A percentile compares a stretch with the other conserved stretches of the same genome.
phyloP scores from a whole-genome alignment of 2,329 filamentous ascomycete species.

The Colletotrichum filicis region DNA sequence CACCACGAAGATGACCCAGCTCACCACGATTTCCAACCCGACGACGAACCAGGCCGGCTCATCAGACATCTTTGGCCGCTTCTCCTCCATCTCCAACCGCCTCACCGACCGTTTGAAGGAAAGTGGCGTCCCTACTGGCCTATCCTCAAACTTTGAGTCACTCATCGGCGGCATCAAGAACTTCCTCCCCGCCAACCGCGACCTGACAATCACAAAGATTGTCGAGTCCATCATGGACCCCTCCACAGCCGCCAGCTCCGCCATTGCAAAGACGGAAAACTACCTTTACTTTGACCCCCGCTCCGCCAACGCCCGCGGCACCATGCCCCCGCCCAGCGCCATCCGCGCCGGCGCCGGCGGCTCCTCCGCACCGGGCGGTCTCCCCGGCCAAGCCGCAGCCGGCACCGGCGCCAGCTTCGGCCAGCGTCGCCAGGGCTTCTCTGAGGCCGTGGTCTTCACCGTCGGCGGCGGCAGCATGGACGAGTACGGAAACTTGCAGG shows the following conservation, averaged over 20 bases:
- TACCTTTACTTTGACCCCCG: slow-evolving; percentile 98
- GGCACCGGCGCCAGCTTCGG: slow-evolving; percentile 89
- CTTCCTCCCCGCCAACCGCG: slow-evolving; percentile 94
- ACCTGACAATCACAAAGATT: slow-evolving; percentile 96
- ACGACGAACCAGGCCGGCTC: slow-evolving; percentile 71
- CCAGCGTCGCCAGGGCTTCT: slow-evolving; percentile 88
- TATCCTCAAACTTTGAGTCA: slow-evolving; percentile 87
- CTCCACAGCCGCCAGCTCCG: slow-evolving; percentile 85
- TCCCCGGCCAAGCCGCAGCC: slow-evolving; percentile 55
- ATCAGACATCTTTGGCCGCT: slow-evolving; percentile 89
- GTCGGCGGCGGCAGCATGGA: slow-evolving; percentile 98
- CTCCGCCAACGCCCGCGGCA: slow-evolving; percentile 91
- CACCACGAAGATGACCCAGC: slow-evolving; percentile 97
- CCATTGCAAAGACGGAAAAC: slow-evolving; percentile 94
- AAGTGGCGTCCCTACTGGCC: slow-evolving; percentile 76
- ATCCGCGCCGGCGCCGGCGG: slow-evolving; percentile 58
- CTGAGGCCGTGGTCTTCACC: slow-evolving; percentile 92
- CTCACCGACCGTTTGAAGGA: slow-evolving; percentile 96
- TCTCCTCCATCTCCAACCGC: slow-evolving; percentile 90
- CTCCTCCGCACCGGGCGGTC: slow-evolving; percentile 54
- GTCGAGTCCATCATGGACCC: slow-evolving; percentile 99
- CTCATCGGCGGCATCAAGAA: slow-evolving; percentile 97
- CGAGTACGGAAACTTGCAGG: slow-evolving; percentile 96
- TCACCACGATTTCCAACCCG: slow-evolving; percentile 87
- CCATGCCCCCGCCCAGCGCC: slow-evolving; percentile 82